Percentiles rank a stretch among this genome's conserved stretches.
Evolutionary conservation across 352 stramenopile genomes (phyloP).

Genomic region (Globisporangium middletonii): DNA sequence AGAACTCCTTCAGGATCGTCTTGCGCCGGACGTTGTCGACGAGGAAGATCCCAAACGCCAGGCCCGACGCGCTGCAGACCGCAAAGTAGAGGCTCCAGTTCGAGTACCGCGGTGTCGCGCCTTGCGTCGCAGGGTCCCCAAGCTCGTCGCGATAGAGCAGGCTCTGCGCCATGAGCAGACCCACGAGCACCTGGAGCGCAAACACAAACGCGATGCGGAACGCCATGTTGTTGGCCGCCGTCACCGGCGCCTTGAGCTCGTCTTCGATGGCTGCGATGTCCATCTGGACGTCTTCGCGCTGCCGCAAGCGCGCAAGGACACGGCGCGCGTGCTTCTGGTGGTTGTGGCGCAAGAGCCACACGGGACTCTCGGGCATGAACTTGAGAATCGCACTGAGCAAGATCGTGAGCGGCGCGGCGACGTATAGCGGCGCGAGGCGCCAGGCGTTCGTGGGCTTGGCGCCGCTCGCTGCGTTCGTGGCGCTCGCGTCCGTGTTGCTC

Average conservation of each 20-base stretch:
- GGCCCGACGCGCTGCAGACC: conserved; percentile 37
- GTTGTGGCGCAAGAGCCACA: conserved; percentile 61
- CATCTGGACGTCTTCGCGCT: conserved; percentile 59
- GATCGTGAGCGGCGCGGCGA: conserved; percentile 49
- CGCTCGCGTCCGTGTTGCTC: conserved; percentile 34
- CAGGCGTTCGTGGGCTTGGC: conserved; percentile 47
- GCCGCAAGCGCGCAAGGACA: conserved; percentile 54
- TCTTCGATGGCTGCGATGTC: conserved; percentile 52
- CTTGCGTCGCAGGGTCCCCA: conserved; percentile 16
- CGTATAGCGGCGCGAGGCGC: conserved; percentile 58
- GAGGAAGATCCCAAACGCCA: conserved; percentile 70
- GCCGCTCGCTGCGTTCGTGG: conserved; percentile 14
- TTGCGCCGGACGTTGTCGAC: conserved; percentile 84
- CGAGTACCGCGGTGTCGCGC: conserved; percentile 26
- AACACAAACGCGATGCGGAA: conserved; percentile 65
- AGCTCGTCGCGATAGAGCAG: conserved; percentile 49
- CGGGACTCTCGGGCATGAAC: conserved; percentile 75
- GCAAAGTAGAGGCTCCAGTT: conserved; percentile 54
- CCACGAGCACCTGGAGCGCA: conserved; percentile 52
- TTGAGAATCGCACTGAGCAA: conserved; percentile 46
- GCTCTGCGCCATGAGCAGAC: conserved; percentile 59
- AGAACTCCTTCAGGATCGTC: conserved; percentile 86
- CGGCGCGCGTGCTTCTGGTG: conserved; percentile 44
- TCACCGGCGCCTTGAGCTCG: conserved; percentile 43
- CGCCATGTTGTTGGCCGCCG: conserved; percentile 36